Base-by-base conservation (phyloP, 768 basidiomycete species). In the Mycena polygramma region DNA sequence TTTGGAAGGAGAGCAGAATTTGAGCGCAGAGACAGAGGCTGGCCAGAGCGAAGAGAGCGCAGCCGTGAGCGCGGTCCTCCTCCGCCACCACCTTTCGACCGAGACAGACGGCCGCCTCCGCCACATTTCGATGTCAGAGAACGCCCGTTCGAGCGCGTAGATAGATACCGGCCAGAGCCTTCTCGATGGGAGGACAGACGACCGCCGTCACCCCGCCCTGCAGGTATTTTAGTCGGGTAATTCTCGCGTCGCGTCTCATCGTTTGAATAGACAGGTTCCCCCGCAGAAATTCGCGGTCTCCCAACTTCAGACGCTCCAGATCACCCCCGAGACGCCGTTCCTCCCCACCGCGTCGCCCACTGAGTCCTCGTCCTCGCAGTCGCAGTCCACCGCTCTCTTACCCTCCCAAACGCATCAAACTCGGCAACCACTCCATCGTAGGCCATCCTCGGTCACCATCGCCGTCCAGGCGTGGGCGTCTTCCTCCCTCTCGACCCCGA, bases 101-200 rank as follows among this genome's bases (percentile, higher is more conserved):
- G 70, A 8, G 66, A 68, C 55, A 24, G 71, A 20, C 68, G 72
- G 2, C 68, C 72, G 2, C 68, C 65, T 19, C 72, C 72, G 7
- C 72, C 72, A 24, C 72, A 73, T 59, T 66, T 73, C 30, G 71
- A 72, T 15, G 0, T 62, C 20, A 49, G 67, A 48, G 71, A 53
- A 4, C 45, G 63, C 11, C 8, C 49, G 13, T 62, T 66, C 7
- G 66, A 66, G 19, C 70, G 64, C 19, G 58, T 15, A 14, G 66
- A 71, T 48, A 19, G 70, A 45, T 69, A 73, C 51, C 63, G 68
- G 0, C 64, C 65, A 11, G 63, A 61, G 7, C 66, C 69, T 2
- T 60, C 60, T 7, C 69, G 63, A 57, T 70, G 69, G 69, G 69
- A 66, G 9, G 60, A 66, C 39, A 30, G 69, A 57, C 69, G 63